These are phyloP conservation scores for Pseudonitzschia delicatissima DNA, from an alignment of 108 stramenopile species.

Conservation along the genomic window DNA sequence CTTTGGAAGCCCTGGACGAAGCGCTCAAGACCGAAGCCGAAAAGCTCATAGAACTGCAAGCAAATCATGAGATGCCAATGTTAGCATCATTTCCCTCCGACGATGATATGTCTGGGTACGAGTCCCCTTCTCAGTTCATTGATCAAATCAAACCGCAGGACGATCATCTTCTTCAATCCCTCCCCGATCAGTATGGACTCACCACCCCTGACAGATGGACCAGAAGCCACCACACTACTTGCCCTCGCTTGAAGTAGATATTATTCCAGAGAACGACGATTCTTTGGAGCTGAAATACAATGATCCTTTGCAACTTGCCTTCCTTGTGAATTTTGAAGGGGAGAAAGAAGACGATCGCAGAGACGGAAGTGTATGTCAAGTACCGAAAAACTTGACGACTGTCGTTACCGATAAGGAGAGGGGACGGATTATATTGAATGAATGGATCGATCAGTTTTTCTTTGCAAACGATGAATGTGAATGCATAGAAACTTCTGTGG, in stretches of 20 bases:
- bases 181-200: too few species aligned
- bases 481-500: not conserved
- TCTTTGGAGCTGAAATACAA: not conserved
- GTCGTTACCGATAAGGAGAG: constrained; percentile 5
- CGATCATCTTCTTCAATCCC: too few species aligned
- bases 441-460: constrained; percentile 20
- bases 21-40: constrained; percentile 19
- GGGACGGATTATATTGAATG: constrained; percentile 18
- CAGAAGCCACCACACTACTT: too few species aligned
- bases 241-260: constrained; percentile 8
- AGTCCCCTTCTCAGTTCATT: constrained; percentile 11
- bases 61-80: not conserved
- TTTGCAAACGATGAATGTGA: not conserved
- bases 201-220: too few species aligned
- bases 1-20: constrained; percentile 19
- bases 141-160: constrained; percentile 1
- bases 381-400: not conserved
- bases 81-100: constrained; percentile 1
- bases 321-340: not conserved
- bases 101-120: not conserved
- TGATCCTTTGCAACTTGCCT: not conserved
- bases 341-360: not conserved
- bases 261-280: not conserved
- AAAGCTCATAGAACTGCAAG: not conserved
- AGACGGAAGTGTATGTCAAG: not conserved